Conservation (phyloP, 208 protist genomes). For the Trypanosoma theileri region DNA sequence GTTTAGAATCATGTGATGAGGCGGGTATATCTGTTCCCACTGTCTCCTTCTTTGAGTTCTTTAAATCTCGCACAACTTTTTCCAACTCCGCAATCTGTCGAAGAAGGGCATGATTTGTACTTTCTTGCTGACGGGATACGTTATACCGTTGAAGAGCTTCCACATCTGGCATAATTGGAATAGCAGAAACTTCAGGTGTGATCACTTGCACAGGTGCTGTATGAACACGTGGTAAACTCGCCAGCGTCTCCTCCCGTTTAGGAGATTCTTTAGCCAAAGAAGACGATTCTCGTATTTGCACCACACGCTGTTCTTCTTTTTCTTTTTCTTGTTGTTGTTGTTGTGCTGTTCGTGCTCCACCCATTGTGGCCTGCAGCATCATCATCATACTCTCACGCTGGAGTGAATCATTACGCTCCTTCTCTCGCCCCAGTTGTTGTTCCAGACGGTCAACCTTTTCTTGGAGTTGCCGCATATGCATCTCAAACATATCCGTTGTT, state of each 20-base stretch:
- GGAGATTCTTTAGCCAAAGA: neutral
- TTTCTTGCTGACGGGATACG: slow-evolving; percentile 58
- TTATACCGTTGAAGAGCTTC: slow-evolving; percentile 76
- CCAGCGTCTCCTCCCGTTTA: slow-evolving; percentile 9
- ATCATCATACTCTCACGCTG: slow-evolving; percentile 63
- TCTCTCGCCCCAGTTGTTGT: slow-evolving; percentile 44
- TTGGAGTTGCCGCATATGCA: slow-evolving; percentile 36
- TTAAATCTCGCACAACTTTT: slow-evolving; percentile 47
- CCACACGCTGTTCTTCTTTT: slow-evolving; percentile 3
- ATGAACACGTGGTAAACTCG: slow-evolving; percentile 3
- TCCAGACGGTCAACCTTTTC: slow-evolving; percentile 58
- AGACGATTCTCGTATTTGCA: slow-evolving; percentile 4
- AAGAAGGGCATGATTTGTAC: slow-evolving; percentile 57
- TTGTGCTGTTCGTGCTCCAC: neutral
- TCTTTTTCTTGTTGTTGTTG: neutral
- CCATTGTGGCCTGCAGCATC: slow-evolving; percentile 43
- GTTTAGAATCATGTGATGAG: neutral
- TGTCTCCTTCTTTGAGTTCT: slow-evolving; percentile 17
- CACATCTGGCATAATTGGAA: slow-evolving; percentile 81
- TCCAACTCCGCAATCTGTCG: slow-evolving; percentile 67
- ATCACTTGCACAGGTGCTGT: neutral
- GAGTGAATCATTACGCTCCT: slow-evolving; percentile 45
- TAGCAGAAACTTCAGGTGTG: slow-evolving; percentile 31
- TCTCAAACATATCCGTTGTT: slow-evolving; percentile 2
- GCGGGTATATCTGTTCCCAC: neutral